A percentile compares a stretch with the other conserved stretches of the same genome.
phyloP scores from a whole-genome alignment of 2,329 filamentous ascomycete species.

The Ascochyta lentis region DNA sequence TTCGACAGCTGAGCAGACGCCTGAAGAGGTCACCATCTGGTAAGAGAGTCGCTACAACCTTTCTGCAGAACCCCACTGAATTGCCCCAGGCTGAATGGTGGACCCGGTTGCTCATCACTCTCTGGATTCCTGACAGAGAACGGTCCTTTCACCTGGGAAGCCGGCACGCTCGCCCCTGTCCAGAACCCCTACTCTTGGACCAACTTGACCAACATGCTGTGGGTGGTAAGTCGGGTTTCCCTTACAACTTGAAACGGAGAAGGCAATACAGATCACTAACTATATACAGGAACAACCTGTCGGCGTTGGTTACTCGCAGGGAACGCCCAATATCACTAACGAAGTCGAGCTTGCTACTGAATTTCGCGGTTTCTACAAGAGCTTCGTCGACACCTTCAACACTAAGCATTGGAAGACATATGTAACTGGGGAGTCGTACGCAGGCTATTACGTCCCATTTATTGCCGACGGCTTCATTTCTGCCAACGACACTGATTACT shows the following conservation, averaged over 20 bases:
- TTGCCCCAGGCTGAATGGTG: slow-evolving; percentile 44
- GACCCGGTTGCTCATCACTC: slow-evolving; percentile 60
- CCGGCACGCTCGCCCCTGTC: slow-evolving; percentile 70
- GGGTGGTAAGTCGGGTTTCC: slow-evolving; percentile 35
- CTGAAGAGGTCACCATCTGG: slow-evolving; percentile 68
- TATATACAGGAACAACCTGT: slow-evolving; percentile 53
- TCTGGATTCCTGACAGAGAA: slow-evolving; percentile 78
- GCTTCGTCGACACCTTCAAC: slow-evolving; percentile 63
- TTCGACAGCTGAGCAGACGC: slow-evolving; percentile 56
- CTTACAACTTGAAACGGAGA: too few species aligned
- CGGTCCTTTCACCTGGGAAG: slow-evolving; percentile 65
- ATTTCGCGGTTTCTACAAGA: slow-evolving; percentile 61
- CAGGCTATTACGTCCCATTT: slow-evolving; percentile 64
- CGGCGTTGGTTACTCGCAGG: slow-evolving; percentile 53
- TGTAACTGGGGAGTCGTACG: slow-evolving; percentile 63
- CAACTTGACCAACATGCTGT: slow-evolving; percentile 51
- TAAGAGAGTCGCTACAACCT: slow-evolving; percentile 8
- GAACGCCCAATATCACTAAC: slow-evolving; percentile 54
- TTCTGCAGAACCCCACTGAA: slow-evolving; percentile 1
- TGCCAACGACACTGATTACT: slow-evolving; percentile 57
- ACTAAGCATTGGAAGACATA: slow-evolving; percentile 62
- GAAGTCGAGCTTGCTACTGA: slow-evolving; percentile 56
- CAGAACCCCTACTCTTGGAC: slow-evolving; percentile 75
- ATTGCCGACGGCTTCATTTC: slow-evolving; percentile 64
- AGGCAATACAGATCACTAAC: too few species aligned